These are phyloP conservation scores for Metroxylon sagu DNA, from an alignment of 176 grass and related monocot species.

Conservation along the genomic window DNA sequence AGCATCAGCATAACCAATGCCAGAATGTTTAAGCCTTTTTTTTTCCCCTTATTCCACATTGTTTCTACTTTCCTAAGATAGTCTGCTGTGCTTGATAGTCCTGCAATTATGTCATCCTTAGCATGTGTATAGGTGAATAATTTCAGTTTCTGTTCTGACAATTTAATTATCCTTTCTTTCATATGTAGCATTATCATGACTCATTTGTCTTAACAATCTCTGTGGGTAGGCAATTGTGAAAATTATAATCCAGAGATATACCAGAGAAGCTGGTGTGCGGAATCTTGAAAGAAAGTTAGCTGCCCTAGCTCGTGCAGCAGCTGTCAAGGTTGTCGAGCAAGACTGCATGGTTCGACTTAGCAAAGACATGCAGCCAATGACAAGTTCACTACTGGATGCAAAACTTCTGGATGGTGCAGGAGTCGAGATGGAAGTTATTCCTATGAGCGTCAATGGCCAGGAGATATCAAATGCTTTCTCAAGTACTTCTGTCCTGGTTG, in stretches of 20 bases:
- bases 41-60: no score
- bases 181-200: no score
- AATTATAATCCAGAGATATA: slow-evolving; percentile 89
- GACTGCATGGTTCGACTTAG: slow-evolving; percentile 36
- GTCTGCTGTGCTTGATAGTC: not conserved
- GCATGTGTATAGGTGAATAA: no score
- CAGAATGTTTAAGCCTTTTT: no score
- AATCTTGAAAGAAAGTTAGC: slow-evolving; percentile 82
- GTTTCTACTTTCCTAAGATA: not conserved
- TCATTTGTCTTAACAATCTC: not conserved
- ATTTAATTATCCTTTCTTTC: no score
- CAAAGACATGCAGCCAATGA: slow-evolving; percentile 43
- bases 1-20: no score
- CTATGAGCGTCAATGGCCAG: slow-evolving; percentile 56
- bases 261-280: slow-evolving; percentile 89
- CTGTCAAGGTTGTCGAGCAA: slow-evolving; percentile 87
- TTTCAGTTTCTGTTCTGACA: no score
- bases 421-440: slow-evolving; percentile 99
- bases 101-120: not conserved
- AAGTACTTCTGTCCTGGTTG: slow-evolving; percentile 48
- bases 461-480: slow-evolving; percentile 70
- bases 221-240: slow-evolving; percentile 60
- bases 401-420: slow-evolving; percentile 58
- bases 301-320: slow-evolving; percentile 77
- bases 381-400: slow-evolving; percentile 57